Percentiles rank a stretch among this genome's conserved stretches.
Conservation (phyloP, 2,329 filamentous ascomycete genomes). For the Aspergillus quadrilineatus region DNA sequence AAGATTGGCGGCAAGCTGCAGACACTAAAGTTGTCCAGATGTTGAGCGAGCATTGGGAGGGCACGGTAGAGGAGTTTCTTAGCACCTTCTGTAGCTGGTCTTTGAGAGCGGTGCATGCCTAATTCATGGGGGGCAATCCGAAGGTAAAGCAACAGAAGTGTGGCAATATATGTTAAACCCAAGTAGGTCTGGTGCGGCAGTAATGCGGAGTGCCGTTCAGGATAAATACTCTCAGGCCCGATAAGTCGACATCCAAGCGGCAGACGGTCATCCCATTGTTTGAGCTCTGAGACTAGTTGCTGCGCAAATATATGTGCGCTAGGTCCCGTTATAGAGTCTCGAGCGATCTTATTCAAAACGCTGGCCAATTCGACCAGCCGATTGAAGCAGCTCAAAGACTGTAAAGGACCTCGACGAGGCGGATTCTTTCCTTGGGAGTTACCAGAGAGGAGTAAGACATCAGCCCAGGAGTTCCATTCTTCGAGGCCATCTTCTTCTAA, state of each 20-base stretch:
- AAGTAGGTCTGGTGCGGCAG: conserved; percentile 43
- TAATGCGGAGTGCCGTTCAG: conserved; percentile 36
- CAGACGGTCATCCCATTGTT: conserved; percentile 37
- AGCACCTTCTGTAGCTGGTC: conserved; percentile 35
- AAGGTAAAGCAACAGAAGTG: conserved; percentile 37
- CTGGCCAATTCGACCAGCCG: conserved; percentile 45
- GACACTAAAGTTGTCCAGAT: conserved; percentile 39
- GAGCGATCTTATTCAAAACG: conserved; percentile 37
- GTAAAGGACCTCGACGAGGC: conserved; percentile 40
- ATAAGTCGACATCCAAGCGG: conserved; percentile 39
- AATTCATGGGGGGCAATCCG: conserved; percentile 34
- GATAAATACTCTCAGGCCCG: conserved; percentile 37
- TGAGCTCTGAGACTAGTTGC: conserved; percentile 37
- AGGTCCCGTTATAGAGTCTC: conserved; percentile 31
- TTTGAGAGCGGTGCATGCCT: conserved; percentile 30
- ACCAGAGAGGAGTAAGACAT: conserved; percentile 41
- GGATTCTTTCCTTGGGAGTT: conserved; percentile 28
- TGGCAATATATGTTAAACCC: conserved; percentile 37
- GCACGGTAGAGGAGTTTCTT: conserved; percentile 39
- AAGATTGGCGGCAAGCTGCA: conserved; percentile 41
- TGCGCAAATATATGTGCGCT: conserved; percentile 32
- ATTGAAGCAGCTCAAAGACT: conserved; percentile 56
- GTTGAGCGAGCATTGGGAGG: conserved; percentile 36
- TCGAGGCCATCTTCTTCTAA: conserved; percentile 67
- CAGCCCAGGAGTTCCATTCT: conserved; percentile 72